Conservation (phyloP, 176 grass and related monocot species). For the Ensete ventricosum region DNA sequence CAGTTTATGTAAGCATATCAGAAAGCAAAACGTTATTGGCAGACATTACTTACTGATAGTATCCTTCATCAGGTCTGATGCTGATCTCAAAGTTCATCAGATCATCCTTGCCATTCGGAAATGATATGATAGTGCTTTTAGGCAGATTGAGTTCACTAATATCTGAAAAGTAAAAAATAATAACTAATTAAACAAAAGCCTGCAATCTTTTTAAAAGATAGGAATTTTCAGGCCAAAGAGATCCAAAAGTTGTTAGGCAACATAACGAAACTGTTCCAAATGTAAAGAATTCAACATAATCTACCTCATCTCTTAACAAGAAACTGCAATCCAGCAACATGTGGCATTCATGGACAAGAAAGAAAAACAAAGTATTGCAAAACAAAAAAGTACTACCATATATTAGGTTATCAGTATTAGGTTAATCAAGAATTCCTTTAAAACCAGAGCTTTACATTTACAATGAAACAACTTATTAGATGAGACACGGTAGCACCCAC, state of each 20-base stretch:
- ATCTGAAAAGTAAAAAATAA: constrained; percentile 36
- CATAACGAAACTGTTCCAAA: too few relatives aligned
- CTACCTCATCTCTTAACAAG: too few relatives aligned
- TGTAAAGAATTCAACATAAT: too few relatives aligned
- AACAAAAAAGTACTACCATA: too few relatives aligned
- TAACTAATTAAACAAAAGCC: not conserved
- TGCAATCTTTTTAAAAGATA: not conserved
- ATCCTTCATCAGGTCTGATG: constrained; percentile 76
- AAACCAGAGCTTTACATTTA: too few relatives aligned
- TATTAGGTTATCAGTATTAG: too few relatives aligned
- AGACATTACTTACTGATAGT: constrained; percentile 47
- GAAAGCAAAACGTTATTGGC: not conserved
- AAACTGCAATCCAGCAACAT: too few relatives aligned
- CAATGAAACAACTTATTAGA: too few relatives aligned
- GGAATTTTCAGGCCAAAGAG: not conserved
- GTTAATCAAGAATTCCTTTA: too few relatives aligned
- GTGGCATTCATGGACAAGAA: too few relatives aligned
- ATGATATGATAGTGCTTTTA: constrained; percentile 62
- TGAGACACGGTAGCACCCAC: too few relatives aligned
- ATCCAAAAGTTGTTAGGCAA: not conserved
- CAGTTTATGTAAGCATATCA: constrained; percentile 6
- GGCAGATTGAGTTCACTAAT: constrained; percentile 81
- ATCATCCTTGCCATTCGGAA: constrained; percentile 85
- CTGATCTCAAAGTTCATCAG: constrained; percentile 82
- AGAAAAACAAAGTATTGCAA: too few relatives aligned